Conservation (phyloP, 1,284 basidiomycete species). For the Porphyrellus sp. region DNA sequence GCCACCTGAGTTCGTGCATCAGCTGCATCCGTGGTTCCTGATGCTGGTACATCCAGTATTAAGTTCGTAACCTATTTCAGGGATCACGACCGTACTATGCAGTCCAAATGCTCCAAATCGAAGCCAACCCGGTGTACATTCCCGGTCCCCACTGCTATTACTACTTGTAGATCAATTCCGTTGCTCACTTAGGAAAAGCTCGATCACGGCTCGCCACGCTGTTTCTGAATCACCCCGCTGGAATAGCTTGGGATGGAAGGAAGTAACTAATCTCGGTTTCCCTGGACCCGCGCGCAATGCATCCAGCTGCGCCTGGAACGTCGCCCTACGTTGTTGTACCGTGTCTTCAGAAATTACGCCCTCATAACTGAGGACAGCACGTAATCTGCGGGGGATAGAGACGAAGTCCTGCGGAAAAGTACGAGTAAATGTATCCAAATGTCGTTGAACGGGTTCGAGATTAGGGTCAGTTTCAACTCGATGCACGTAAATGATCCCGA, state of each 20-base stretch:
- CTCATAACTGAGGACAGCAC: conserved; percentile 12
- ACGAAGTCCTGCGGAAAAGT: conserved; percentile 7
- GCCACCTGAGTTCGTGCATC: no score
- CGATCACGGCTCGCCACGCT: conserved; percentile 19
- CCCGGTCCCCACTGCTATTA: background rate
- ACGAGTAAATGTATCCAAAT: conserved; percentile 11
- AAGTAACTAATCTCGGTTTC: background rate
- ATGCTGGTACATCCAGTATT: no score
- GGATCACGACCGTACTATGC: no score
- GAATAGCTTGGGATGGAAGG: conserved; percentile 7
- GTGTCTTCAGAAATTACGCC: fast-evolving
- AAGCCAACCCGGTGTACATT: background rate
- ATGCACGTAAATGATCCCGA: conserved; percentile 22
- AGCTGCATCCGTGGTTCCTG: no score
- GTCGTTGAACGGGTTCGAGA: background rate
- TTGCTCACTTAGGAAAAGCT: no score
- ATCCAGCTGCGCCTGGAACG: conserved; percentile 1
- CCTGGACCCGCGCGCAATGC: fast-evolving
- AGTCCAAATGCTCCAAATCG: no score
- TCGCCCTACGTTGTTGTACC: fast-evolving
- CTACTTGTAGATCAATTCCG: no score
- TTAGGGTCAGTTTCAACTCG: conserved; percentile 6
- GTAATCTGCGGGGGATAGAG: conserved; percentile 4
- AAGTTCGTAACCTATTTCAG: no score
- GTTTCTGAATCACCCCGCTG: background rate